Base-by-base conservation (phyloP, 225 moss, liverwort and hornwort species). In the Takakia lepidozioides region DNA sequence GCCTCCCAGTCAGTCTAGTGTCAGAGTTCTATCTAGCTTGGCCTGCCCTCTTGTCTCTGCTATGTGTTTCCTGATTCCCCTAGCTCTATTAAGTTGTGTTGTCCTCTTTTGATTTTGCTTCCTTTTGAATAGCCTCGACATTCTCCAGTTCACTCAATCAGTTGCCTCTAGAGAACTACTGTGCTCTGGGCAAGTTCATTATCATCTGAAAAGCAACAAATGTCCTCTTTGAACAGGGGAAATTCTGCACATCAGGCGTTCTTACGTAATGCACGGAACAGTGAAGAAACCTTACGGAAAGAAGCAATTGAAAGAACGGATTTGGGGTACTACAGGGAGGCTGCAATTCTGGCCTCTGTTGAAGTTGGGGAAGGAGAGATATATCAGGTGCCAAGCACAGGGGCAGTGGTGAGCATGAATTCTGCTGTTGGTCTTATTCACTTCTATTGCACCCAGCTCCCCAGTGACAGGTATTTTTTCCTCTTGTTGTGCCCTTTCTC, bases 281-380 rank as follows among this genome's bases (percentile, higher is more conserved):
- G 98, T 49, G 98, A 98, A 61, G 98, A 87, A 66, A 98, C 98
- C 5, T 62, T 98, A 37, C 84, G 98, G 57, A 85, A 84, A 60
- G 98, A 98, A 72, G 98, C 98, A 24, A 91, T 98, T 60, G 98
- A 98, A 69, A 91, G 98, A 68, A 98, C 98, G 47, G 85, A 91
- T 63, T 57, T 98, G 54, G 84, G 91, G 57, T 87, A 73, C 27
- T 71, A 64, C 46, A 82, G 73, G 56, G 90, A 91, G 76, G 87
- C 52, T 49, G 80, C 82, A 47, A 77, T 91, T 27, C 39, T 84
- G 29, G 93, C 93, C 38, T 78, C 93, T 51, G 77, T 93, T 52
- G 91, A 98, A 63, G 77, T 76, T 41, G 82, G 66, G 19, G 98
- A 87, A 67, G 85, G 98, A n/a, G 98, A 98, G 49, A 81, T 91